These are phyloP conservation scores for Oidiodendron maius DNA, from an alignment of 495 filamentous ascomycete genomes.

Conservation along the genomic window DNA sequence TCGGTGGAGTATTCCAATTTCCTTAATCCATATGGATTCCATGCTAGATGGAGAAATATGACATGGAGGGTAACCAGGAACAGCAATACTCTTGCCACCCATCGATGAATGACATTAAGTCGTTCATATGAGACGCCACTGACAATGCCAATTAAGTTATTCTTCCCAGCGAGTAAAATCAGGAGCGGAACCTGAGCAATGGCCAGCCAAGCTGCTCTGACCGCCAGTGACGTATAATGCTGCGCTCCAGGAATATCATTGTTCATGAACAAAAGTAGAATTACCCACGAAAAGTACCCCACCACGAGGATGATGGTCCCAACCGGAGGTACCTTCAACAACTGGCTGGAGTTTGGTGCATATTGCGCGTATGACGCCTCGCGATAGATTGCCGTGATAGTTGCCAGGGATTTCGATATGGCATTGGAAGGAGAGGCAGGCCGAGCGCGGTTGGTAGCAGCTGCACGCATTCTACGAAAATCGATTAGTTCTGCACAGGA, in stretches of 20 bases:
- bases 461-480: conserved; percentile 14
- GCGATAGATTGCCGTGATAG: conserved; percentile 15
- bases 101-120: conserved; percentile 80
- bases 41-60: conserved; percentile 63
- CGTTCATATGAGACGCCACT: conserved; percentile 67
- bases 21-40: conserved; percentile 57
- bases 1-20: conserved; percentile 27
- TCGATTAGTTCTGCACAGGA: not conserved
- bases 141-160: conserved; percentile 67
- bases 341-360: conserved; percentile 4
- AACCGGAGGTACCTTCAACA: conserved; percentile 14
- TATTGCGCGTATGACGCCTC: conserved; percentile 18
- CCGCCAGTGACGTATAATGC: conserved; percentile 16
- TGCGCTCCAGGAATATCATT: conserved; percentile 20
- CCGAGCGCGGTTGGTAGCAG: conserved; percentile 16
- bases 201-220: conserved; percentile 69
- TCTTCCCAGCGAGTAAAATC: conserved; percentile 71
- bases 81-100: conserved; percentile 68
- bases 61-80: conserved; percentile 72
- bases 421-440: conserved; percentile 11
- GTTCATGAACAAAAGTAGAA: conserved; percentile 19
- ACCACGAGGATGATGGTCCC: conserved; percentile 16
- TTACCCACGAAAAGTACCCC: conserved; percentile 14
- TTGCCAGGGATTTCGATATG: conserved; percentile 12
- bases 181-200: conserved; percentile 73